These are phyloP conservation scores for Pelargonium cotyledonis DNA, from an alignment of 441 rosid species.

Conservation along the genomic window DNA sequence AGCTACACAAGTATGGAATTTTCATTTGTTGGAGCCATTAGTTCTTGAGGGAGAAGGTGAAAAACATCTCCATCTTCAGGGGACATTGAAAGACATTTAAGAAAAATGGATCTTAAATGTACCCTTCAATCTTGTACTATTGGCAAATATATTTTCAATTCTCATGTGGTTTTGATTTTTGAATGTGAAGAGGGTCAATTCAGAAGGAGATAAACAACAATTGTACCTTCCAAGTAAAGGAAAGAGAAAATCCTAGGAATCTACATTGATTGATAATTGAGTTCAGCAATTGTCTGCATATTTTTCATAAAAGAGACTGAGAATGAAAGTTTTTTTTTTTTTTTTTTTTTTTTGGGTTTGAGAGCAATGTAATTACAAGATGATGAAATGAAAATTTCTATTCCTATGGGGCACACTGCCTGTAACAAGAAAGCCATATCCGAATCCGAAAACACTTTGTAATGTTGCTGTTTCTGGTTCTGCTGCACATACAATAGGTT, in stretches of 20 bases:
- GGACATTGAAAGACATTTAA: conserved; percentile 35
- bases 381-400: no score
- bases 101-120: conserved; percentile 21
- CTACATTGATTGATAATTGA: conserved; percentile 7
- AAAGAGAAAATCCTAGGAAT: conserved; percentile 11
- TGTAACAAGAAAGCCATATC: no score
- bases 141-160: not conserved
- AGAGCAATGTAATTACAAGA: no score
- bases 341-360: no score
- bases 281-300: no score
- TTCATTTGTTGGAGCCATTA: conserved; percentile 11
- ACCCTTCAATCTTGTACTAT: conserved; percentile 20
- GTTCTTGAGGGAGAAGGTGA: conserved; percentile 16
- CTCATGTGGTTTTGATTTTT: not conserved
- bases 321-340: no score
- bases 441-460: no score
- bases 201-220: not conserved
- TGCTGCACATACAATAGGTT: conserved; percentile 28
- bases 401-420: no score
- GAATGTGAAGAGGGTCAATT: conserved; percentile 13
- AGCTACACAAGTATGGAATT: conserved; percentile 8
- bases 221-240: conserved; percentile 3
- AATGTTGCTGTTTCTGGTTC: no score
- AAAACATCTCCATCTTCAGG: conserved; percentile 26
- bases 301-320: no score